These are phyloP conservation scores for Fusarium metavorans DNA, from an alignment of 2,329 filamentous ascomycete genomes.

Conservation along the genomic window DNA sequence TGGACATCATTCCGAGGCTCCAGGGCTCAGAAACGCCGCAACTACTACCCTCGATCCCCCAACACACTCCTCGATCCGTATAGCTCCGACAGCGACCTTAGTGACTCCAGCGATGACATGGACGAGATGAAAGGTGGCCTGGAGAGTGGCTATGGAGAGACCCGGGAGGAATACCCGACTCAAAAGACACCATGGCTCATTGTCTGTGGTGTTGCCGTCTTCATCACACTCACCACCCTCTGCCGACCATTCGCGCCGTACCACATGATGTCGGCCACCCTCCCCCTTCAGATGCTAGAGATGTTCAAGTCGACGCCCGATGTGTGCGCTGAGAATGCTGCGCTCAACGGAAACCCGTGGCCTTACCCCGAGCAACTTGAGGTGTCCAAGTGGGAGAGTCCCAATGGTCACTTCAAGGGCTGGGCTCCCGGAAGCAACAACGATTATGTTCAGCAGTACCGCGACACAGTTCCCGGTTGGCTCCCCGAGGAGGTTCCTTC, in stretches of 20 bases:
- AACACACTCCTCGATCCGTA: constrained; percentile 14
- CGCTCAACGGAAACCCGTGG: constrained; percentile 39
- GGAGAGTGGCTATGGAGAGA: constrained; percentile 19
- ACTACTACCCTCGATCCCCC: constrained; percentile 9
- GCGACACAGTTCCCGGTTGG: constrained; percentile 44
- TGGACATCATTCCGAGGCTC: constrained; percentile 28
- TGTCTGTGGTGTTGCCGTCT: constrained; percentile 2
- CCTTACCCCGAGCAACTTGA: constrained; percentile 47
- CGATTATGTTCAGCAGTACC: constrained; percentile 39
- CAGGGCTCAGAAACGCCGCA: constrained; percentile 5
- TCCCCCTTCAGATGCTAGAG: constrained; percentile 46
- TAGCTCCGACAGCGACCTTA: constrained; percentile 31
- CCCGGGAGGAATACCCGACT: constrained; percentile 10
- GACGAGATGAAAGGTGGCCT: constrained; percentile 31
- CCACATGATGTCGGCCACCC: constrained; percentile 48
- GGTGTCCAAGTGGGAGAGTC: constrained; percentile 41
- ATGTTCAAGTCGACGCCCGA: constrained; percentile 40
- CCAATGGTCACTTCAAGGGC: constrained; percentile 44
- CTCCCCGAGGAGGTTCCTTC: constrained; percentile 40
- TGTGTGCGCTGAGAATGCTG: constrained; percentile 38
- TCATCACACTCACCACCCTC: constrained; percentile 30
- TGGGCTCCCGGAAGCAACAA: constrained; percentile 48
- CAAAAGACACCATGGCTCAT: constrained; percentile 21
- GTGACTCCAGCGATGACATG: constrained; percentile 15
- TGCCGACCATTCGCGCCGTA: constrained; percentile 48